Evolutionary conservation across 2,329 filamentous ascomycete genomes (phyloP).

Genomic region (Neocucurbitaria cava): DNA sequence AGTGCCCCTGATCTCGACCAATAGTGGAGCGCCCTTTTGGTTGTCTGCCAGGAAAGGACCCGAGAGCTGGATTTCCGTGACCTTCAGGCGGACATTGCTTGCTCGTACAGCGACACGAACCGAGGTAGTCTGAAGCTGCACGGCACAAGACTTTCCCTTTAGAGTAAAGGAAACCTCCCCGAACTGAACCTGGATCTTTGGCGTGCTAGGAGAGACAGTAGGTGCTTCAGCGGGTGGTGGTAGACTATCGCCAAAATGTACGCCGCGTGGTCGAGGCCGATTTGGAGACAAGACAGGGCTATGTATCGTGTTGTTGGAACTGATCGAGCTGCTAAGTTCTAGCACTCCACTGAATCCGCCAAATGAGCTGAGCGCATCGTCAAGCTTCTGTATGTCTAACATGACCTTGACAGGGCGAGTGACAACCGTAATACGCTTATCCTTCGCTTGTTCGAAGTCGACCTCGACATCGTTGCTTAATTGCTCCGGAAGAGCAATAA

Average conservation of each 20-base stretch:
- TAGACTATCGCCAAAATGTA: conserved; percentile 63
- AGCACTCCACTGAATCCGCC: conserved; percentile 91
- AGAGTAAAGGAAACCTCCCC: conserved; percentile 79
- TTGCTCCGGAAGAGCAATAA: conserved; percentile 28
- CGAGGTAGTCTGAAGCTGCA: conserved; percentile 78
- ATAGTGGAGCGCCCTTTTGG: conserved; percentile 65
- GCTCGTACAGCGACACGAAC: conserved; percentile 81
- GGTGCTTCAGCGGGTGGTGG: conserved; percentile 26
- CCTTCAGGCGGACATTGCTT: conserved; percentile 73
- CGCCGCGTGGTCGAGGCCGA: conserved; percentile 53
- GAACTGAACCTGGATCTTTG: conserved; percentile 77
- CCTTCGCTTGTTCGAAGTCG: conserved; percentile 39
- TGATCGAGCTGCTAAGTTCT: conserved; percentile 84
- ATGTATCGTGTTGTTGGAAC: conserved; percentile 68
- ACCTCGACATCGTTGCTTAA: conserved; percentile 41
- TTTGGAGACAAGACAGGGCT: conserved; percentile 41
- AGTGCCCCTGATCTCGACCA: conserved; percentile 69
- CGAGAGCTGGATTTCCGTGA: conserved; percentile 76
- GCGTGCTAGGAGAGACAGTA: conserved; percentile 27
- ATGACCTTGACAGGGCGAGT: conserved; percentile 79
- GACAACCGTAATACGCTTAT: conserved; percentile 64
- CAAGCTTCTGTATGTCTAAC: conserved; percentile 79
- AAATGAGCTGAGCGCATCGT: conserved; percentile 87
- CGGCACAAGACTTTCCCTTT: conserved; percentile 76
- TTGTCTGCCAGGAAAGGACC: conserved; percentile 70